phyloP scores from a whole-genome alignment of 2,329 filamentous ascomycete genomes.

The Xylariomycetidae sp. region DNA sequence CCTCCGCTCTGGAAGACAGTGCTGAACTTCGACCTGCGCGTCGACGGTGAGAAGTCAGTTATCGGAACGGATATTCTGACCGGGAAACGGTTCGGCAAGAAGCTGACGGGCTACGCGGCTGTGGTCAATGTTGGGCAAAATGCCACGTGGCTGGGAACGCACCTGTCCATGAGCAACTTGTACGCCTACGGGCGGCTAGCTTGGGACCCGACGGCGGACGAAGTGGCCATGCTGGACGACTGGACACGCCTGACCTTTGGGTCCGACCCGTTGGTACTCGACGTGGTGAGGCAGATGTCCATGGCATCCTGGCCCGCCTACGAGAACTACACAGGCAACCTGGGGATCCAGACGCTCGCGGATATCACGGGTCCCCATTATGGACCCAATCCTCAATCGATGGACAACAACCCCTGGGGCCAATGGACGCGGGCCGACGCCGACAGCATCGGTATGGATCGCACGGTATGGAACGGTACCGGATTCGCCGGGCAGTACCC shows the following conservation, averaged over 20 bases:
- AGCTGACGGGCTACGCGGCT: slow-evolving; percentile 57
- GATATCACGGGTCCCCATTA: slow-evolving; percentile 65
- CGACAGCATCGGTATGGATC: slow-evolving; percentile 63
- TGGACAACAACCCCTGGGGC: slow-evolving; percentile 65
- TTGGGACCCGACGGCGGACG: slow-evolving; percentile 53
- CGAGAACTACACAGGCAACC: slow-evolving; percentile 66
- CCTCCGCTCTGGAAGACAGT: slow-evolving; percentile 65
- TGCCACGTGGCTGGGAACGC: slow-evolving; percentile 63
- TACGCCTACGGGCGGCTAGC: slow-evolving; percentile 65
- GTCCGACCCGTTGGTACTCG: slow-evolving; percentile 46
- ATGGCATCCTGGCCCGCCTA: slow-evolving; percentile 69
- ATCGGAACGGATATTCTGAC: slow-evolving; percentile 55
- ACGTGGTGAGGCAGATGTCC: slow-evolving; percentile 57
- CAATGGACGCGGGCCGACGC: slow-evolving; percentile 66
- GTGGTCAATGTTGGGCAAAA: slow-evolving; percentile 66
- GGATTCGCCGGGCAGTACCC: slow-evolving; percentile 64
- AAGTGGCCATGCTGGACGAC: slow-evolving; percentile 50
- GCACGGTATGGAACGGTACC: slow-evolving; percentile 64
- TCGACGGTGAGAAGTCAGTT: slow-evolving; percentile 50
- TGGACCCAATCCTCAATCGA: slow-evolving; percentile 62
- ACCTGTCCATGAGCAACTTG: slow-evolving; percentile 66
- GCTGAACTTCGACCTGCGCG: slow-evolving; percentile 61
- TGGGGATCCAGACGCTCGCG: slow-evolving; percentile 64
- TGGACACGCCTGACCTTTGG: slow-evolving; percentile 68
- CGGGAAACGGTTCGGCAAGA: slow-evolving; percentile 53